phyloP scores from a whole-genome alignment of 2,329 filamentous ascomycete genomes.

The Cytospora leucostoma region DNA sequence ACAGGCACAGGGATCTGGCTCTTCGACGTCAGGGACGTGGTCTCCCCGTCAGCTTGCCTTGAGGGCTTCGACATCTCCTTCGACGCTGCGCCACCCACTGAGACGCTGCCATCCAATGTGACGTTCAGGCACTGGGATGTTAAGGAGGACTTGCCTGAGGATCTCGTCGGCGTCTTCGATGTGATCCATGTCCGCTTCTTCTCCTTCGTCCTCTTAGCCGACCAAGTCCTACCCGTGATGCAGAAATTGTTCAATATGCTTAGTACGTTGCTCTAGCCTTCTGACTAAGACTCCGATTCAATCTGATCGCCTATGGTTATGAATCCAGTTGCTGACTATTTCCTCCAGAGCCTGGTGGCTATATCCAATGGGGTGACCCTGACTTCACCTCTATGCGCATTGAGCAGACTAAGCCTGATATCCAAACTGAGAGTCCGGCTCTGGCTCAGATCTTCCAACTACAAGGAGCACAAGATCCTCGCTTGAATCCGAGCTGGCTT shows the following conservation, averaged over 20 bases:
- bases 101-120: slow-evolving; percentile 28
- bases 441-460: background rate
- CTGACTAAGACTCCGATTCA: no score
- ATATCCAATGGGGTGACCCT: slow-evolving; percentile 6
- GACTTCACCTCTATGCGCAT: slow-evolving; percentile 5
- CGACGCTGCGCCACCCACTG: slow-evolving; percentile 27
- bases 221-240: slow-evolving; percentile 22
- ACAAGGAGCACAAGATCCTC: background rate
- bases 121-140: slow-evolving; percentile 27
- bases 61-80: slow-evolving; percentile 33
- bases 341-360: background rate
- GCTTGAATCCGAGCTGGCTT: background rate
- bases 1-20: slow-evolving; percentile 31
- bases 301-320: no score
- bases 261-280: background rate
- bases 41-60: slow-evolving; percentile 26
- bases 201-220: slow-evolving; percentile 26
- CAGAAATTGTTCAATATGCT: background rate
- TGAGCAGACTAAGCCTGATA: background rate
- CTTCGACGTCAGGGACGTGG: slow-evolving; percentile 13
- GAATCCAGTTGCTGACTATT: no score
- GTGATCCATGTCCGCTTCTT: slow-evolving; percentile 33
- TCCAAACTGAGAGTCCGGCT: background rate
- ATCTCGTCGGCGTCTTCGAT: slow-evolving; percentile 29
- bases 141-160: slow-evolving; percentile 27